Evolutionary conservation across 148 eudicot genomes (phyloP).

Genomic region (Amaranthus cruentus): DNA sequence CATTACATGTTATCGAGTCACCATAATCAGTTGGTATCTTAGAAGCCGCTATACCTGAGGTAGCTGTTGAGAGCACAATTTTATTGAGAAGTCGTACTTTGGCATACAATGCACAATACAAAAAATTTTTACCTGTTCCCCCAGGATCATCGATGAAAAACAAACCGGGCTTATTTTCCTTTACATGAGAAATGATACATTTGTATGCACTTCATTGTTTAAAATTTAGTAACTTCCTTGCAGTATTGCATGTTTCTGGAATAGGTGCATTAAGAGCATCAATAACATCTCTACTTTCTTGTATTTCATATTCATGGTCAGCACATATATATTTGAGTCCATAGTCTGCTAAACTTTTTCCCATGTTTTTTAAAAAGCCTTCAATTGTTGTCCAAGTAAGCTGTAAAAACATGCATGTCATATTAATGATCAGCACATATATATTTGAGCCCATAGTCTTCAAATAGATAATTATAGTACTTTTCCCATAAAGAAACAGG

Average conservation of each 20-base stretch:
- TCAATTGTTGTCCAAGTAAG: background rate
- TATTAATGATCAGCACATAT: background rate
- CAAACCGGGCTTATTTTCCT: background rate
- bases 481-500: background rate
- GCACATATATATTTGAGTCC: background rate
- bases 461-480: background rate
- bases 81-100: background rate
- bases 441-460: background rate
- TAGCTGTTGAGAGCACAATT: background rate
- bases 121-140: background rate
- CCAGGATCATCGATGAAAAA: conserved; percentile 7
- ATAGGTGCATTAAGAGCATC: background rate
- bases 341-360: background rate
- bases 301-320: background rate
- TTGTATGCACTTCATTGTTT: background rate
- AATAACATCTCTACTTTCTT: background rate
- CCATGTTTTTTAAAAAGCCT: background rate
- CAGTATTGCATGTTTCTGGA: background rate
- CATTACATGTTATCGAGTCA: background rate
- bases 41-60: background rate
- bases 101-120: conserved; percentile 11
- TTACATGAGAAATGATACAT: background rate
- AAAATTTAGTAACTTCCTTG: background rate
- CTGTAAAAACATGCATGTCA: background rate
- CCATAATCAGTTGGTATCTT: background rate